Base-by-base conservation (phyloP, 2,329 filamentous ascomycete species). In the Diplodia sapinea region DNA sequence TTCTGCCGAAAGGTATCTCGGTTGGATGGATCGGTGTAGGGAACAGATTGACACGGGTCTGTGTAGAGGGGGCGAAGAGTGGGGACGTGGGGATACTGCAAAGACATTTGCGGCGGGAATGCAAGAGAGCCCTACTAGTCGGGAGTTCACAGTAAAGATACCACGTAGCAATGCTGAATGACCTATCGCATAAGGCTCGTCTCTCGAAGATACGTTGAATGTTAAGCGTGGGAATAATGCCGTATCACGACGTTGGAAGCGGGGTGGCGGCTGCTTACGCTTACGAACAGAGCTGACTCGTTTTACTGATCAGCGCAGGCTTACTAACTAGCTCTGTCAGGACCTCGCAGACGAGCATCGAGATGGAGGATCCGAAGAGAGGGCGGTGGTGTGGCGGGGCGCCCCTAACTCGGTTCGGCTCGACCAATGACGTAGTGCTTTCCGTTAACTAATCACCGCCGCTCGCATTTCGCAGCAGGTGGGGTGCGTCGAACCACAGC, bases 381-480 rank as follows among this genome's bases (percentile, higher is more conserved):
- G 8, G 11, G 9, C 17, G 15, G 17, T 9, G 40, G 40, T 62
- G 23, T 49, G 15, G 40, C 23, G 40, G 57, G 40, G 17, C 40
- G 26, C 15, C 5, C 23, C 57, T 49, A 26, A 49, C 57, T 49
- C 40, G 38, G 26, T 12, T 33, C 40, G 15, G 26, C 26, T 26
- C 26, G 26, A 20, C 40, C 57, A 49, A 17, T 62, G 57, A 62
- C 57, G 57, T 49, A 49, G 31, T 12, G 26, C 0, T 9, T 13
- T 12, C 40, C 17, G 31, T 49, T 20, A 17, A 33, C 40, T 62
- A 29, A 50, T 49, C 43, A 11, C 17, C 40, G 26, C 57, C 40
- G 40, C 40, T 33, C 36, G 36, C 38, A 56, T 62, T 62, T 62
- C 57, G 47, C 57, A 62, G 57, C 57, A 62, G 8, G 57, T 62